phyloP scores from a whole-genome alignment of 208 protist genomes.

The Trichomonas vaginalis region DNA sequence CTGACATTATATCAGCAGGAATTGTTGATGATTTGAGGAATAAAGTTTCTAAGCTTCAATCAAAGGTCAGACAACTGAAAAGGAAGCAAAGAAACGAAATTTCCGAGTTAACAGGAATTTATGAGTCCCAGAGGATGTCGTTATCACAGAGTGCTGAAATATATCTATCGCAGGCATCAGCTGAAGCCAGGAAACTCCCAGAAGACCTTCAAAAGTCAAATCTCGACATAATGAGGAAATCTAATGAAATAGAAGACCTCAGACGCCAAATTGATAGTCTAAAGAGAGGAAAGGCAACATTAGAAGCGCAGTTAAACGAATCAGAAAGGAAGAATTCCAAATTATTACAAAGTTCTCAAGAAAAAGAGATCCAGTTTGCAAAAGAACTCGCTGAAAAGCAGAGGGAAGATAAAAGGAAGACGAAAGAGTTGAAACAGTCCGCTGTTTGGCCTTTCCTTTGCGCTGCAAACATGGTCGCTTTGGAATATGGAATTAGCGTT shows the following conservation, averaged over 20 bases:
- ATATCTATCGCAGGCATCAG: neutral
- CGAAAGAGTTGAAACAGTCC: neutral
- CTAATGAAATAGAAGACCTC: neutral
- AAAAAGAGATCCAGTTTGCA: neutral
- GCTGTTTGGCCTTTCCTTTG: neutral
- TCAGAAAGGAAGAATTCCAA: neutral
- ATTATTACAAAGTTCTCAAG: neutral
- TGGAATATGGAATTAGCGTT: neutral
- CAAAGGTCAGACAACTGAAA: neutral
- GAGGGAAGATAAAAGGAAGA: neutral
- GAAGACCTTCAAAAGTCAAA: neutral
- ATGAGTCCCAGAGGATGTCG: neutral
- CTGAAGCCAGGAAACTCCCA: neutral
- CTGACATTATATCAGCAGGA: neutral
- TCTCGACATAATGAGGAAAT: neutral
- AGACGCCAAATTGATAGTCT: neutral
- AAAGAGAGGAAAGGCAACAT: neutral
- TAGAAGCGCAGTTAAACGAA: neutral
- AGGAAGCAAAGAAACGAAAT: neutral
- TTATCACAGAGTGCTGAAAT: neutral
- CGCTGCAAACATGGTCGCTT: neutral
- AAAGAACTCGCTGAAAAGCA: neutral
- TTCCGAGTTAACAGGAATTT: neutral
- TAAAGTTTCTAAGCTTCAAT: neutral
- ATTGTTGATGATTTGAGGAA: neutral